phyloP scores from a whole-genome alignment of 2,329 filamentous ascomycete genomes.

The Drechmeria coniospora region DNA sequence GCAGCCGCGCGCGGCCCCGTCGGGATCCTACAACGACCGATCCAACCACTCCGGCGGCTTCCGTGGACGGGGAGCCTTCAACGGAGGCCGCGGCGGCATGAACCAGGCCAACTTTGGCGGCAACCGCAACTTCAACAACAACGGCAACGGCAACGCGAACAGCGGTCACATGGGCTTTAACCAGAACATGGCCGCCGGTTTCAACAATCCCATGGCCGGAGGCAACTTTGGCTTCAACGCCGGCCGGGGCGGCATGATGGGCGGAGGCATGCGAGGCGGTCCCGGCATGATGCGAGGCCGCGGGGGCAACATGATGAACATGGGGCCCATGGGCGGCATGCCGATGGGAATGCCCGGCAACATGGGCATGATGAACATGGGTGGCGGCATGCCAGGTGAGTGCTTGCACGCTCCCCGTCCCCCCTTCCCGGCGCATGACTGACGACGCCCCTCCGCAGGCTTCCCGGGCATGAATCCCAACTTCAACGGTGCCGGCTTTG shows the following conservation, averaged over 20 bases:
- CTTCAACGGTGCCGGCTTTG: conserved; percentile 53
- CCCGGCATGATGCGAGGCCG: conserved; percentile 35
- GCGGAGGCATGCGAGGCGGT: conserved; percentile 31
- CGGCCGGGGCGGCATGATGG: conserved; percentile 18
- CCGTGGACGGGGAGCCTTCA: conserved; percentile 34
- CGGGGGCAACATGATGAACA: conserved; percentile 35
- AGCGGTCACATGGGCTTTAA: conserved; percentile 32
- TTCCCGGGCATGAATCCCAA: conserved; percentile 55
- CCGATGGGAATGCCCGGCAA: conserved; percentile 43
- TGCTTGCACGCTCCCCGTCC: neutral
- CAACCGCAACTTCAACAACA: conserved; percentile 26
- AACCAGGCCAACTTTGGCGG: conserved; percentile 28
- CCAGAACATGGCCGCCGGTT: conserved; percentile 30
- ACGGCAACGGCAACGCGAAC: conserved; percentile 25
- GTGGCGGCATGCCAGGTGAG: conserved; percentile 21
- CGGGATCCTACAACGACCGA: conserved; percentile 32
- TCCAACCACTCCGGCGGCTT: conserved; percentile 32
- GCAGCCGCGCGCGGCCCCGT: conserved; percentile 36
- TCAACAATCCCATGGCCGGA: conserved; percentile 35
- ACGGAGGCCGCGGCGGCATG: conserved; percentile 29
- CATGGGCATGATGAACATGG: conserved; percentile 39
- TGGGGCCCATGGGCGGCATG: conserved; percentile 31
- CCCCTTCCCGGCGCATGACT: neutral
- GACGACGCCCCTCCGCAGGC: conserved; percentile 22
- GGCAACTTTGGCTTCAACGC: conserved; percentile 36